Evolutionary conservation across 257 asterid species (phyloP).

Genomic region (Solanum appendiculatum): DNA sequence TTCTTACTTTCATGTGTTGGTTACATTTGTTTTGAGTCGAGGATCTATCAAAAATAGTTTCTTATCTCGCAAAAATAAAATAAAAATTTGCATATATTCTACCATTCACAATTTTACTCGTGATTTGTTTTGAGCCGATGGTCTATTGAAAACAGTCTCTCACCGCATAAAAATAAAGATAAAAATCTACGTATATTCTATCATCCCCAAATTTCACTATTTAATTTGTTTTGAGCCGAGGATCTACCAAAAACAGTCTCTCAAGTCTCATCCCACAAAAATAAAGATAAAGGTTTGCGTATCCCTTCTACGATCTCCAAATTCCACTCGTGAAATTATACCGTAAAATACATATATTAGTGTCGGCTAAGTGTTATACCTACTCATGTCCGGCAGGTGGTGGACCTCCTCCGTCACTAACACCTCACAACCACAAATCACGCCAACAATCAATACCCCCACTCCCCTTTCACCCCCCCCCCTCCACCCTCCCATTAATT

Average conservation of each 20-base stretch:
- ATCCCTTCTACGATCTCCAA: neutral
- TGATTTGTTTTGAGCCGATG: too few relatives aligned
- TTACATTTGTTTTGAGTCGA: neutral
- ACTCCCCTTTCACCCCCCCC: neutral
- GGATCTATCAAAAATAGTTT: too few relatives aligned
- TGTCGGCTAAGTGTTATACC: neutral
- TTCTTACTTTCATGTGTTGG: neutral
- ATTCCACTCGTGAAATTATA: neutral
- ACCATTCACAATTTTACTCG: too few relatives aligned
- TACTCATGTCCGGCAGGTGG: neutral
- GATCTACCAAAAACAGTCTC: neutral
- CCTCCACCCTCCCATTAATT: neutral
- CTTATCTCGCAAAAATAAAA: neutral
- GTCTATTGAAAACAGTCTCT: too few relatives aligned
- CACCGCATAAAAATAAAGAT: neutral
- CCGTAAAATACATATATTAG: neutral
- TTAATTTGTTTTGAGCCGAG: too few relatives aligned
- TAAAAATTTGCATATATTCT: neutral
- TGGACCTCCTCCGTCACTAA: neutral
- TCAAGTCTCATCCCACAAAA: neutral
- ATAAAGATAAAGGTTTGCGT: neutral
- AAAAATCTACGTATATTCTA: too few relatives aligned
- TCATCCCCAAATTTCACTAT: neutral
- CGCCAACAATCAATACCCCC: neutral
- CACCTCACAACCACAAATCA: neutral